These are phyloP conservation scores for Clonostachys rosea DNA, from an alignment of 2,329 filamentous ascomycete genomes.

Conservation along the genomic window DNA sequence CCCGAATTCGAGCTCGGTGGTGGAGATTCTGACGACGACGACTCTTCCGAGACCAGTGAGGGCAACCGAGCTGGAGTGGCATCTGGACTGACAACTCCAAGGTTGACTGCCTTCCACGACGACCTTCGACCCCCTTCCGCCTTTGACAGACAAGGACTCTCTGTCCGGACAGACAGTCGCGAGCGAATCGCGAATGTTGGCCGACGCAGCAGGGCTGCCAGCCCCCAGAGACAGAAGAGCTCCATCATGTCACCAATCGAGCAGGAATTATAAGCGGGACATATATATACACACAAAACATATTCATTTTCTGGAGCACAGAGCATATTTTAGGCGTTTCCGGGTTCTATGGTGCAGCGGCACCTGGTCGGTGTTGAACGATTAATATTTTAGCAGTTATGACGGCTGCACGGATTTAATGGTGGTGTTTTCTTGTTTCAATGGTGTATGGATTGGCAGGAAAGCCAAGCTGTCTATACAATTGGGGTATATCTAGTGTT, in stretches of 20 bases:
- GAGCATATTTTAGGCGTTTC: not conserved
- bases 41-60: conserved; percentile 58
- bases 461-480: too few relatives aligned
- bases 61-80: conserved; percentile 50
- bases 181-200: conserved; percentile 63
- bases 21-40: conserved; percentile 58
- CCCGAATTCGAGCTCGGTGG: conserved; percentile 75
- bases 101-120: conserved; percentile 47
- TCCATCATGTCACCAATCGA: conserved; percentile 46
- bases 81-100: conserved; percentile 66
- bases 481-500: too few relatives aligned
- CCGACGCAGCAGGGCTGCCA: conserved; percentile 50
- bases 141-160: conserved; percentile 66
- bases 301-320: not conserved
- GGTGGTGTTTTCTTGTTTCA: too few relatives aligned
- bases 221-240: conserved; percentile 56
- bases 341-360: not conserved
- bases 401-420: too few relatives aligned
- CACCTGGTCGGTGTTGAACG: not conserved
- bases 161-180: conserved; percentile 79
- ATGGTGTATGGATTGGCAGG: too few relatives aligned
- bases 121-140: conserved; percentile 33
- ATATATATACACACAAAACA: not conserved
- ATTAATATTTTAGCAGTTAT: too few relatives aligned
- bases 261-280: conserved; percentile 23